Evolutionary conservation across 441 rosid genomes (phyloP).

Genomic region (Arabidopsis lyrata): DNA sequence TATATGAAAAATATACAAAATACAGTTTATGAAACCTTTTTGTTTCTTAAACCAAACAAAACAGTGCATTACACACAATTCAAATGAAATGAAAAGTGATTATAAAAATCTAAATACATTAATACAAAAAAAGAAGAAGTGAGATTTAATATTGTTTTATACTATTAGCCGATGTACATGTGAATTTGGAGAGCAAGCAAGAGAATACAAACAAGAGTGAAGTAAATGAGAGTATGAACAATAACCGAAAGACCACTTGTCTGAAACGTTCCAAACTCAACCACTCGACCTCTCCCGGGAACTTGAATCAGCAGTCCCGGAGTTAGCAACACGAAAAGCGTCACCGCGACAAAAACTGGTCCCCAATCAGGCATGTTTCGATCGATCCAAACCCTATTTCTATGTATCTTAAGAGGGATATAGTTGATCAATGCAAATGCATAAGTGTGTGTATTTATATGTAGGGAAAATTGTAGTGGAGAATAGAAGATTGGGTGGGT

Average conservation of each 20-base stretch:
- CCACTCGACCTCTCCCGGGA: conserved; percentile 60
- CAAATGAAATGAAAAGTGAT: background rate
- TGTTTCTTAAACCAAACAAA: conserved; percentile 27
- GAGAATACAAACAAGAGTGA: conserved; percentile 79
- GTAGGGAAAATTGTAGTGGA: background rate
- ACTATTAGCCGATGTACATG: conserved; percentile 58
- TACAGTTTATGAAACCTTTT: background rate
- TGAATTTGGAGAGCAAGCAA: conserved; percentile 80
- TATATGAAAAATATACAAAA: too few relatives aligned
- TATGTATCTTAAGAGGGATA: conserved; percentile 9
- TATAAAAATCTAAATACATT: background rate
- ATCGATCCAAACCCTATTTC: background rate
- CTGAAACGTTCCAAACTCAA: conserved; percentile 91
- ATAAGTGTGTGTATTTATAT: conserved; percentile 31
- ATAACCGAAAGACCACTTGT: conserved; percentile 87
- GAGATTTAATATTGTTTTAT: background rate
- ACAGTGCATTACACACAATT: conserved; percentile 19
- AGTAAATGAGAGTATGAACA: conserved; percentile 80
- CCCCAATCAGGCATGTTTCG: conserved; percentile 70
- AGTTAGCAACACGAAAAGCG: conserved; percentile 69
- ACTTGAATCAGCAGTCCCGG: conserved; percentile 89
- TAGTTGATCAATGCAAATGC: conserved; percentile 25
- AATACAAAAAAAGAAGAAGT: conserved; percentile 4
- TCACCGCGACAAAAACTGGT: conserved; percentile 62
- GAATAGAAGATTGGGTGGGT: conserved; percentile 16